Evolutionary conservation across 2,329 filamentous ascomycete species (phyloP).

Genomic region (Macrophomina phaseolina): DNA sequence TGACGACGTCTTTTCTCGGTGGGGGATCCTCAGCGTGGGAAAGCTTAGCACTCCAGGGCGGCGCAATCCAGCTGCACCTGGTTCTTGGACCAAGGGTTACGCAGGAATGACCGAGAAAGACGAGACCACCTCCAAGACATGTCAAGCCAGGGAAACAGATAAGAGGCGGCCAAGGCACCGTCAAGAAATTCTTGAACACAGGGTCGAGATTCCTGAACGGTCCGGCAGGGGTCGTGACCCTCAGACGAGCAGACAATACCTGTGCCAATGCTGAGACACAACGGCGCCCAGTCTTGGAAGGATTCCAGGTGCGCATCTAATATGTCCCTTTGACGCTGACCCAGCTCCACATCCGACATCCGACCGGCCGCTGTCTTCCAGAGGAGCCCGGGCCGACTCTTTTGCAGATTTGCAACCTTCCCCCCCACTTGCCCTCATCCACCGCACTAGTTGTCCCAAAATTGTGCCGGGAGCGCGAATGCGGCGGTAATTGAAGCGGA

Average conservation of each 20-base stretch:
- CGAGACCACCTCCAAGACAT: conserved; percentile 22
- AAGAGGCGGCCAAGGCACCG: conserved; percentile 18
- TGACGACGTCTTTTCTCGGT: conserved; percentile 10
- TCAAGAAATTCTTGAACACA: conserved; percentile 27
- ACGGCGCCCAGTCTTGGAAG: conserved; percentile 18
- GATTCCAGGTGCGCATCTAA: conserved; percentile 17
- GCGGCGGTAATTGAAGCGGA: neutral
- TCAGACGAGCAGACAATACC: conserved; percentile 12
- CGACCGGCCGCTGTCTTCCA: conserved; percentile 12
- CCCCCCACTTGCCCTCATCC: conserved; percentile 10
- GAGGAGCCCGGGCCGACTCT: neutral
- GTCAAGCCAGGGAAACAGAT: conserved; percentile 27
- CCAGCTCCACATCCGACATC: conserved; percentile 14
- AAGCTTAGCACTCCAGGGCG: conserved; percentile 13
- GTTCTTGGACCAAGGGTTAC: conserved; percentile 27
- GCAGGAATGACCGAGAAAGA: conserved; percentile 27
- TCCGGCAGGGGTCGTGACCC: conserved; percentile 17
- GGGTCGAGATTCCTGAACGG: conserved; percentile 20
- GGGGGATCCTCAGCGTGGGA: conserved; percentile 22
- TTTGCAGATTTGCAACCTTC: conserved; percentile 6
- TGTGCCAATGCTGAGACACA: conserved; percentile 23
- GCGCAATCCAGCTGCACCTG: conserved; percentile 24
- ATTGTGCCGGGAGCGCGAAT: neutral
- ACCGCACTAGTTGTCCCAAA: neutral
- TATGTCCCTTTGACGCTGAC: conserved; percentile 9